These are phyloP conservation scores for Ophiocordyceps camponoti-rufipedis DNA, from an alignment of 2,329 filamentous ascomycete species.

Conservation along the genomic window DNA sequence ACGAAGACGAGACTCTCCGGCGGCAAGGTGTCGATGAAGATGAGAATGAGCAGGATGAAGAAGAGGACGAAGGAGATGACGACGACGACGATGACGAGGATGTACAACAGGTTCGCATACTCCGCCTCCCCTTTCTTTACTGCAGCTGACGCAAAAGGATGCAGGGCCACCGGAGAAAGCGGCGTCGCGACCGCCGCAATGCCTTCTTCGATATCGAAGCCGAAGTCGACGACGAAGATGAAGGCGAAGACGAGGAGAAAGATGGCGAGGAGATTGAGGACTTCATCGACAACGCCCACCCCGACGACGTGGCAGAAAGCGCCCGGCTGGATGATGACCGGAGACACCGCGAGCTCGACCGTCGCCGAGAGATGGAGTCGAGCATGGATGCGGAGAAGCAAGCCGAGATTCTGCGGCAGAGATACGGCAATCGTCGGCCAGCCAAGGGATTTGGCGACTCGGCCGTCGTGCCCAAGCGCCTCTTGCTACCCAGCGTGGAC, in stretches of 20 bases:
- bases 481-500: slow-evolving; percentile 81
- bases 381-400: slow-evolving; percentile 89
- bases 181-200: slow-evolving; percentile 56
- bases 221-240: slow-evolving; percentile 91
- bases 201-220: slow-evolving; percentile 96
- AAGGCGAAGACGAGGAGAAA: slow-evolving; percentile 75
- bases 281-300: slow-evolving; percentile 78
- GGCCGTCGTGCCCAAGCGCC: slow-evolving; percentile 62
- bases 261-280: slow-evolving; percentile 69
- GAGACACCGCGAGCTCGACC: slow-evolving; percentile 84
- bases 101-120: slow-evolving; percentile 38
- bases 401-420: slow-evolving; percentile 68
- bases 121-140: background rate
- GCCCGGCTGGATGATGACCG: slow-evolving; percentile 76
- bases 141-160: slow-evolving; percentile 8
- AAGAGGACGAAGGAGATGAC: slow-evolving; percentile 38
- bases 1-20: slow-evolving; percentile 12
- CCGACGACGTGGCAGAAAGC: slow-evolving; percentile 69
- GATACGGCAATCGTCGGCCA: slow-evolving; percentile 65
- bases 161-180: slow-evolving; percentile 58
- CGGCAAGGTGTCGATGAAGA: slow-evolving; percentile 12
- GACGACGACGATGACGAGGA: slow-evolving; percentile 49
- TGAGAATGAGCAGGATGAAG: slow-evolving; percentile 20
- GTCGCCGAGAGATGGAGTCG: slow-evolving; percentile 69
- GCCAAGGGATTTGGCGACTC: slow-evolving; percentile 49